Evolutionary conservation across 2,329 filamentous ascomycete species (phyloP), one percentile per base, ranked within the genome.

Genomic region (Fusarium multiceps): DNA sequence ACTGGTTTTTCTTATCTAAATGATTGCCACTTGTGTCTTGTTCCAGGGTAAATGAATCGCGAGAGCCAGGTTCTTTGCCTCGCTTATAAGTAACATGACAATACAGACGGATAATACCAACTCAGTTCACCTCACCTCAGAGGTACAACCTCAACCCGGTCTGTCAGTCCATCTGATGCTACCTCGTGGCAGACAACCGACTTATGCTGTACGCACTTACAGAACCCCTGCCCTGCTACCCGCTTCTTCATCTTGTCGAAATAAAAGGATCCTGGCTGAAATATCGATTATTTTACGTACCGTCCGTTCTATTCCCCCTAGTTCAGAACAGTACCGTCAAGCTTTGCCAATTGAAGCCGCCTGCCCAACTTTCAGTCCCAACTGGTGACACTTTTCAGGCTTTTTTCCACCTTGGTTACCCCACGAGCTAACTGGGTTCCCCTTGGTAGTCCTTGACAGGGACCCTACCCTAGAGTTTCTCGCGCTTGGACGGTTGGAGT

Each of bases 351-450:
- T 55, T n/a, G 53, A n/a, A 63, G 63, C 41, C 43, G 6, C 30
- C 42, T 45, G 48, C 48, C 53, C 46, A 32, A 47, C 41, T 45
- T 9, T 14, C 13, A 25, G 14, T 18, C 34, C 32, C 34, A 18
- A 41, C 16, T 10, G 21, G 30, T 13, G 23, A 53, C n/a, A 27
- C 23, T 23, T 51, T 42, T 28, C 23, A 21, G 25, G 20, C 32
- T 23, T 30, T 55, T 30, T 32, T 37, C 10, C 10, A 41, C n/a
- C n/a, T 53, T 41, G 11, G 37, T 27, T 60, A 56, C 66, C 65
- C 59, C 65, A 68, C 59, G 48, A 61, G 50, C 62, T 40, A 25
- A 47, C 23, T 11, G 23, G 49, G 28, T 25, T 30, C 23, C 21
- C 42, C 45, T 62, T 27, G 59, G 28, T 40, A 45, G n/a, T 16